Evolutionary conservation across 345 rosid species (phyloP), one percentile per base, ranked within the genome.

Genomic region (Excoecaria cochinchinensis): DNA sequence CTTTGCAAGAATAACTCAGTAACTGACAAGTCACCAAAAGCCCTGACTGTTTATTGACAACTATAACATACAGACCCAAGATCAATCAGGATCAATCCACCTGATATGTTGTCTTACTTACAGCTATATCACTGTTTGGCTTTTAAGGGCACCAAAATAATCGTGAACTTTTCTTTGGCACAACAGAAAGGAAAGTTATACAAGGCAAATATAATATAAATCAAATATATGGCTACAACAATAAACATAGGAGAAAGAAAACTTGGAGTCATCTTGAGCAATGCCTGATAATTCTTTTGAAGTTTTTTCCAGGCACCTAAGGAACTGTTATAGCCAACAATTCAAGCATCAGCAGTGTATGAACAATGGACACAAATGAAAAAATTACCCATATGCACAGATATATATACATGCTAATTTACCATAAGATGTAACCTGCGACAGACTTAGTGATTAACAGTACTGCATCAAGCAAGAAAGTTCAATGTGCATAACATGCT

Each of bases 401-500:
- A n/a, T n/a, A n/a, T n/a, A n/a, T n/a, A n/a, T n/a, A n/a, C n/a
- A n/a, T n/a, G n/a, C 44, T 3, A 31, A 14, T 15, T 42, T 61
- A 60, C 14, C 61, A 69, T 9, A 16, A 21, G 52, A 39, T 53
- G 39, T 19, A 12, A 31, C 22, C 39, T 38, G 25, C 16, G 11
- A 69, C 8, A 69, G 63, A 50, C 22, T 24, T 47, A 14, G 48
- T 52, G 25, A 70, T 15, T 22, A 5, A 56, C 16, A 61, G 69
- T 14, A 48, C 40, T 17, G 21, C 65, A 36, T 51, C 17, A 47
- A 44, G 40, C 46, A 64, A 59, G 36, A 60, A 52, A 62, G 46
- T 58, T 48, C 63, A 62, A n/a, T 19, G n/a, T 56, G 38, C 21
- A 74, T 67, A 74, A 58, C 22, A 75, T 13, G 51, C 36, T 70